Base-by-base conservation (phyloP, 208 protist species). In the Leishmania mexicana region DNA sequence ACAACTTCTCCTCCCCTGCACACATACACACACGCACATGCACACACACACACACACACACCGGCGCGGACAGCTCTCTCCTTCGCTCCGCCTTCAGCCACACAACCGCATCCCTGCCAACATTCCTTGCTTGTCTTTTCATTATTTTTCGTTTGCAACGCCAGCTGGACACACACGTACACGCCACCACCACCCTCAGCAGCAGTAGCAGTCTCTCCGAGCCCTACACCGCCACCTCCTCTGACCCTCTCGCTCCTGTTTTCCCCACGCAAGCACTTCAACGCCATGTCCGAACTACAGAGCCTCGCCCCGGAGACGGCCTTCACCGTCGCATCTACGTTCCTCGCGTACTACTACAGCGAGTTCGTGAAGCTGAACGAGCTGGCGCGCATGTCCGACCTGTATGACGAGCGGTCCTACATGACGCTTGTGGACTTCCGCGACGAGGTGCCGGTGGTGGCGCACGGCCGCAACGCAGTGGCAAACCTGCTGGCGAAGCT, bases 281-380 rank as follows among this genome's bases (percentile, higher is more conserved):
- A 2, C 31, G 51, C 53, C 76, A 86, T 83, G 83, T 53, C 83
- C 28, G 83, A 86, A 19, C 35, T 58, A 1, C 78, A 86, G 65
- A 77, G 49, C 70, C 78, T 95, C 19, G 74, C 87, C 10, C 84
- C 83, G 67, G 90, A 95, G 62, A 80, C 73, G 47, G 87, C 90
- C 81, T 79, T 83, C 72, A 85, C 78, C 45, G 80, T 97, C 80
- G 90, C 92, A 67, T 87, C 87, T 67, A 89, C 86, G 82, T 97
- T 97, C 78, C 85, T 97, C 47, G 79, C 87, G 38, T 87, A 85
- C 78, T 97, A 93, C 88, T 97, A 96, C 91, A 91, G 88, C 70
- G 86, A 91, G 72, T 95, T 97, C 76, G 90, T 94, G n/a, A 85
- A 89, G 75, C 71, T 81, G 57, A 80, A 84, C 70, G 86, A 90